A percentile compares a stretch with the other conserved stretches of the same genome.
Evolutionary conservation across 345 rosid species (phyloP).

Genomic region (Heritiera littoralis): DNA sequence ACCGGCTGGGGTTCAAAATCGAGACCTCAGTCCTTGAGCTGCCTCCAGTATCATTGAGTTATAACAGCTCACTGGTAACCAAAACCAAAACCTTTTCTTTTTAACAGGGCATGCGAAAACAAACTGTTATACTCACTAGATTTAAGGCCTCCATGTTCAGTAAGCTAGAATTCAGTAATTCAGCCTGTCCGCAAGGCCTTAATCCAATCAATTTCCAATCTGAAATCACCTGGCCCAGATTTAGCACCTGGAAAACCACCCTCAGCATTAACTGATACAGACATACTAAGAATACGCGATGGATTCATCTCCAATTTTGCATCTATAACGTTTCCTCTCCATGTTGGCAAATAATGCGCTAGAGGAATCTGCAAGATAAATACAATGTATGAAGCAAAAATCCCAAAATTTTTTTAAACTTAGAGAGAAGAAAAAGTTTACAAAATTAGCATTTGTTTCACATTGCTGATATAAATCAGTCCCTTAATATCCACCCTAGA

Average conservation of each 20-base stretch:
- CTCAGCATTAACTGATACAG: conserved; percentile 82
- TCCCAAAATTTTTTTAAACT: not conserved
- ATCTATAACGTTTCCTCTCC: conserved; percentile 93
- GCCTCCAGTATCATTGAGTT: too few species aligned
- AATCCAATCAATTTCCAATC: conserved; percentile 82
- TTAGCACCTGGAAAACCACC: conserved; percentile 70
- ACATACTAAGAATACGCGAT: conserved; percentile 75
- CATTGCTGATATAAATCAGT: not conserved
- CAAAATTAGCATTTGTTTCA: not conserved
- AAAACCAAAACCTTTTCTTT: too few species aligned
- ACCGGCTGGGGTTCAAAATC: too few species aligned
- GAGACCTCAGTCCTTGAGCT: too few species aligned
- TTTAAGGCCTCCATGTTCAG: not conserved
- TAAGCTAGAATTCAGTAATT: not conserved
- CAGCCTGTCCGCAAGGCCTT: conserved; percentile 51
- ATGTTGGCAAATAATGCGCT: conserved; percentile 70
- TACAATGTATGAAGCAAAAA: not conserved
- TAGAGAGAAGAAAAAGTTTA: not conserved
- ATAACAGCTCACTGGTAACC: too few species aligned
- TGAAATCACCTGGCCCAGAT: conserved; percentile 79
- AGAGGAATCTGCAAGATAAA: conserved; percentile 63
- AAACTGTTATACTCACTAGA: conserved; percentile 22
- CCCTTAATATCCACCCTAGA: not conserved
- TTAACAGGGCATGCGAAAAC: not conserved
- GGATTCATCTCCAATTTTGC: conserved; percentile 83